Conservation (phyloP, 805 yeast genomes). For the Cyberlindnera mycetangii region DNA sequence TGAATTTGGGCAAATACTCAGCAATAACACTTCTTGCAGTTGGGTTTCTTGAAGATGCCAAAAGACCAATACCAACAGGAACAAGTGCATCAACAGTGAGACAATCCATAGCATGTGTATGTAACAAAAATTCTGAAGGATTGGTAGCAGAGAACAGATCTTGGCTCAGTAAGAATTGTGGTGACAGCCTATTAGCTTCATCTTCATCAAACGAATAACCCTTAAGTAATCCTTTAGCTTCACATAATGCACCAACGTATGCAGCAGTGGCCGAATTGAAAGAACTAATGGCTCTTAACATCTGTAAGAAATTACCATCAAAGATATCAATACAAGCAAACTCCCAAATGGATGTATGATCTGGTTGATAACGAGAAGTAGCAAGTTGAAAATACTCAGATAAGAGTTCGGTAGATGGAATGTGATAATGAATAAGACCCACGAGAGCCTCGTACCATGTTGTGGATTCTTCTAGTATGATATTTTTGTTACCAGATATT, state of each 20-base stretch:
- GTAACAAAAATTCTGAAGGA: conserved; percentile 55
- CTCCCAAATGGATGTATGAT: conserved; percentile 48
- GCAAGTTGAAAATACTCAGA: conserved; percentile 40
- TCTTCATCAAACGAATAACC: conserved; percentile 33
- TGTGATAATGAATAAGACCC: conserved; percentile 55
- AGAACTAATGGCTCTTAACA: conserved; percentile 55
- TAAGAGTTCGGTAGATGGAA: conserved; percentile 47
- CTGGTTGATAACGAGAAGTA: conserved; percentile 33
- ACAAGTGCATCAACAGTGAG: conserved; percentile 50
- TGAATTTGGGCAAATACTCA: conserved; percentile 56
- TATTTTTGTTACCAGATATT: conserved; percentile 37
- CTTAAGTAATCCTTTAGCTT: conserved; percentile 57
- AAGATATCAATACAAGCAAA: conserved; percentile 53
- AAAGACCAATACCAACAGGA: conserved; percentile 68
- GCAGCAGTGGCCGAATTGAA: conserved; percentile 65
- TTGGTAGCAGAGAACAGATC: conserved; percentile 33
- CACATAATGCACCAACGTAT: conserved; percentile 56
- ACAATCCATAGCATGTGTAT: conserved; percentile 53
- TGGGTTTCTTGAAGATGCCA: conserved; percentile 45
- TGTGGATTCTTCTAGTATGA: conserved; percentile 49
- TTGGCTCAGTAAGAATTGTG: conserved; percentile 17
- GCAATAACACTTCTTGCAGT: conserved; percentile 45
- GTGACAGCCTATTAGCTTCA: conserved; percentile 7
- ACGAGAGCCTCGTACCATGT: conserved; percentile 69
- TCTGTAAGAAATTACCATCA: conserved; percentile 53